Evolutionary conservation across 78 protist species (phyloP).

Genomic region (Dictyostelium firmibasis): DNA sequence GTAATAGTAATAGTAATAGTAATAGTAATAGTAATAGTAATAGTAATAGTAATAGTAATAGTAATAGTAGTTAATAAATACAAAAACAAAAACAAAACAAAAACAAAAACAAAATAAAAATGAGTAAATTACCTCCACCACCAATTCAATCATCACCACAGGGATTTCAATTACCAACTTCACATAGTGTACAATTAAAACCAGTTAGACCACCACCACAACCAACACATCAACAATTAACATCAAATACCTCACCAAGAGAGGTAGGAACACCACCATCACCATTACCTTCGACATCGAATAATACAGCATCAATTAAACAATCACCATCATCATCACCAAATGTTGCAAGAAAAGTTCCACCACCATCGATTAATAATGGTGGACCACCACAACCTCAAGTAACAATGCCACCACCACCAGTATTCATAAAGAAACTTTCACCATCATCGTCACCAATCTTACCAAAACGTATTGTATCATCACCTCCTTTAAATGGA

Average conservation of each 20-base stretch:
- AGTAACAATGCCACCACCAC: background rate
- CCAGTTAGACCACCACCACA: slow-evolving; percentile 17
- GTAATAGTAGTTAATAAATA: no score
- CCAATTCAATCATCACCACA: background rate
- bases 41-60: no score
- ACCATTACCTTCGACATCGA: background rate
- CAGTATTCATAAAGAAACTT: background rate
- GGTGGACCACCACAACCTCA: background rate
- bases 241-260: slow-evolving; percentile 18
- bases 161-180: slow-evolving; percentile 30
- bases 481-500: background rate
- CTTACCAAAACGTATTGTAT: background rate
- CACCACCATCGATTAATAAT: slow-evolving; percentile 6
- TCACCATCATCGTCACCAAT: slow-evolving; percentile 6
- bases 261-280: background rate
- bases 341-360: background rate
- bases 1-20: no score
- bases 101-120: background rate
- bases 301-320: background rate
- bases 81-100: no score
- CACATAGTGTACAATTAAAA: slow-evolving; percentile 1
- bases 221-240: background rate
- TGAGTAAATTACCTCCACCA: background rate
- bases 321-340: slow-evolving; percentile 26
- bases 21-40: no score